Percentiles rank a stretch among this genome's conserved stretches.
phyloP scores from a whole-genome alignment of 2,329 filamentous ascomycete species.

The Sporothrix dimorphospora region DNA sequence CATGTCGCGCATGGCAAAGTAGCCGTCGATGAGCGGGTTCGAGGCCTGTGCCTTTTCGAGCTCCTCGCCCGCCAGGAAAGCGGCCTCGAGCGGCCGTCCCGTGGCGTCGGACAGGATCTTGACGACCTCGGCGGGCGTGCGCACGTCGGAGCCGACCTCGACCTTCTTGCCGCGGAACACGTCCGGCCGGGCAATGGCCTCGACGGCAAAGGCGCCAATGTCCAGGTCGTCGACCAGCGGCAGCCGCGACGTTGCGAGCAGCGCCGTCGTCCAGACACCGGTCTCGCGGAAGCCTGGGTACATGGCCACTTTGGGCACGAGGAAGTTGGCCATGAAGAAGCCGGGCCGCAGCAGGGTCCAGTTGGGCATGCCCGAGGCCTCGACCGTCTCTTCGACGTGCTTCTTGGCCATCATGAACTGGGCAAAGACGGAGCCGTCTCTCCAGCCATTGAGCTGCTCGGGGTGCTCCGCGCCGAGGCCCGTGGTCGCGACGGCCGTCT shows the following conservation, averaged over 20 bases:
- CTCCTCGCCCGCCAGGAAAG: not conserved
- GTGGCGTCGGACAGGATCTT: not conserved
- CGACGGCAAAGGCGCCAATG: constrained; percentile 50
- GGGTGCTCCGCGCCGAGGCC: constrained; percentile 36
- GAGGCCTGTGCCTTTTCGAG: not conserved
- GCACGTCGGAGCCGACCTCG: constrained; percentile 17
- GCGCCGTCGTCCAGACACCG: constrained; percentile 45
- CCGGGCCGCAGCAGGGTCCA: constrained; percentile 57
- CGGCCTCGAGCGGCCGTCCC: not conserved
- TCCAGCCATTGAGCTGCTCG: not conserved
- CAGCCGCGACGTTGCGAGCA: constrained; percentile 43
- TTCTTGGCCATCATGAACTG: constrained; percentile 41
- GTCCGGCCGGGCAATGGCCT: constrained; percentile 41
- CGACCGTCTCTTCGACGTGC: constrained; percentile 47
- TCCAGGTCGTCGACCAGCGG: constrained; percentile 52
- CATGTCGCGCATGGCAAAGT: constrained; percentile 22
- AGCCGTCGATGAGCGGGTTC: constrained; percentile 19
- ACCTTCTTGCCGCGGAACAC: not conserved
- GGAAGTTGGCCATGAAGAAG: constrained; percentile 56
- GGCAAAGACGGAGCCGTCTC: not conserved
- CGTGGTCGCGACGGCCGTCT: constrained; percentile 45
- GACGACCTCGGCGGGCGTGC: constrained; percentile 10
- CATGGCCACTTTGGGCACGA: constrained; percentile 47
- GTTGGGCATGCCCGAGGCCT: constrained; percentile 43
- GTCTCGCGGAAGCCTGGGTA: constrained; percentile 46